Evolutionary conservation across 1,284 basidiomycete genomes (phyloP).

Genomic region (Austropuccinia psidii): DNA sequence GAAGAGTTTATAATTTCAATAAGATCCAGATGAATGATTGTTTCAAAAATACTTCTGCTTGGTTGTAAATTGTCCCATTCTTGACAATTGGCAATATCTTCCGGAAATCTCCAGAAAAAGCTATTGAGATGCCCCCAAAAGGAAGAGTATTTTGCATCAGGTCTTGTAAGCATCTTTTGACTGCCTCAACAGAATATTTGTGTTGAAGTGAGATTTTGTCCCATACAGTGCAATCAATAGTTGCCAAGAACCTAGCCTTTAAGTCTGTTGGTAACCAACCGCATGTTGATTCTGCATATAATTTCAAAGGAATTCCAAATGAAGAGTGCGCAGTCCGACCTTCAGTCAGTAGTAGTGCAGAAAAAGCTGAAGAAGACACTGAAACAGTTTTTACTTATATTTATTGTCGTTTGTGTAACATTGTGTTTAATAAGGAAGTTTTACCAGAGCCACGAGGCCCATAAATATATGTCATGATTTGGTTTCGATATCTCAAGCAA

Average conservation of each 20-base stretch:
- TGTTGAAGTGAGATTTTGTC: neutral
- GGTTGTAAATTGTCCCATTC: neutral
- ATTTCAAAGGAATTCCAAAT: neutral
- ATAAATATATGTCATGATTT: no score
- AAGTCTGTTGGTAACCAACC: neutral
- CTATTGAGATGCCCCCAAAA: neutral
- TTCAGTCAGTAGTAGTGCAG: neutral
- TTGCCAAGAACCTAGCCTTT: neutral
- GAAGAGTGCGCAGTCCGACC: neutral
- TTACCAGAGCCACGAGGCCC: neutral
- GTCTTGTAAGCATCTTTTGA: neutral
- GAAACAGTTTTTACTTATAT: neutral
- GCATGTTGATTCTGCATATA: neutral
- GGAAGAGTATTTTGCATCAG: neutral
- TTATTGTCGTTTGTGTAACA: neutral
- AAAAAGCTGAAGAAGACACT: neutral
- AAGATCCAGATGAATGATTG: no score
- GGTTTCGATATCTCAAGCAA: no score
- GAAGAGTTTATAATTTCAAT: no score
- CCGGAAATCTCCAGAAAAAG: slow-evolving; percentile 4
- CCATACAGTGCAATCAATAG: slow-evolving; percentile 16
- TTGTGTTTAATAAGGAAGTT: neutral
- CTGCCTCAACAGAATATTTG: neutral
- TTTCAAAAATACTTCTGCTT: no score
- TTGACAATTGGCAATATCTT: neutral